Evolutionary conservation across 495 filamentous ascomycete genomes (phyloP), one percentile per base, ranked within the genome.

Genomic region (Penicillium psychrofluorescens): DNA sequence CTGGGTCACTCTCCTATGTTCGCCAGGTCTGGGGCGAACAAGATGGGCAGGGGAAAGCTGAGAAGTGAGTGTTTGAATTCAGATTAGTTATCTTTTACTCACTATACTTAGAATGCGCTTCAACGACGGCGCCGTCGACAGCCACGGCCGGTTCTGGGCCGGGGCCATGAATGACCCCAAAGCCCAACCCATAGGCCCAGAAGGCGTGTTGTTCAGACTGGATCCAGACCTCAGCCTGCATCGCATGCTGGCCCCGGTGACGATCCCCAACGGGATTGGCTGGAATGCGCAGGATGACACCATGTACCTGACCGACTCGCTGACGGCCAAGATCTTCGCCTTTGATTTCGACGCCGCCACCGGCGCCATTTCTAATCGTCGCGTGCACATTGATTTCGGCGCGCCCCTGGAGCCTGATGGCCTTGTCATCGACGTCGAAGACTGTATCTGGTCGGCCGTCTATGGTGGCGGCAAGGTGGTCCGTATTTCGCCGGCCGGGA

Each of bases 231-330:
- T 77, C 41, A 70, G 58, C 33, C 56, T 84, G 51, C 76, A 82
- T 55, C 73, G 74, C 28, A 73, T 83, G 60, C 67, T 84, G 38
- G 69, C 72, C 46, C 62, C 71, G 27, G 67, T 92, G 40, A 83
- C 75, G n/a, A 94, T 95, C 52, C 90, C 90, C 38, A 95, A 97
- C 63, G 83, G 85, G 39, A 80, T 91, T 33, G 81, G 81, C 43
- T 95, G 84, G 75, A 80, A 74, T 36, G 66, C 68, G 11, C 79
- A 87, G 53, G 68, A 79, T 51, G 84, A 79, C 58, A 90, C 75
- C 35, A 84, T 90, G 77, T 95, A 87, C 70, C 84, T 89, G 62
- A 88, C 82, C 35, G 80, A 95, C 70, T 83, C 86, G 13, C 81
- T 83, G 31, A 80, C 75, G n/a, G 74, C 72, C 33, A 75, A 74